Conservation (phyloP, 2,329 filamentous ascomycete species). For the Coniochaeta hoffmannii region DNA sequence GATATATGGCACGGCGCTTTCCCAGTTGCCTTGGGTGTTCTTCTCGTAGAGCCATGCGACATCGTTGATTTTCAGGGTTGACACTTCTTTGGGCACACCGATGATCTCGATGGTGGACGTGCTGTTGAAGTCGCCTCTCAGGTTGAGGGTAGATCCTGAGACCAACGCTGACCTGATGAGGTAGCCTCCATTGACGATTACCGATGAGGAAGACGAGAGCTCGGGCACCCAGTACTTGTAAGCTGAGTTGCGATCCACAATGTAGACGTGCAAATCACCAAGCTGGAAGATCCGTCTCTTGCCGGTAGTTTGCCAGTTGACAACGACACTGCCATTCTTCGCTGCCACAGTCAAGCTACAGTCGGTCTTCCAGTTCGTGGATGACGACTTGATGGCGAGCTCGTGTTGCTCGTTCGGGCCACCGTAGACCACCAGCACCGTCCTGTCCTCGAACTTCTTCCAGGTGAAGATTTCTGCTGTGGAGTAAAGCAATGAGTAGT, state of each 20-base stretch:
- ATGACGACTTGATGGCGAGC: constrained; percentile 35
- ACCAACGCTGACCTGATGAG: constrained; percentile 54
- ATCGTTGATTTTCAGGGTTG: constrained; percentile 35
- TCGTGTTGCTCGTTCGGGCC: constrained; percentile 57
- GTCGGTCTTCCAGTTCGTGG: constrained; percentile 5
- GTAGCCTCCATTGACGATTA: constrained; percentile 59
- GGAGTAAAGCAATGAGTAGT: constrained; percentile 55
- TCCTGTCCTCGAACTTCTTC: constrained; percentile 54
- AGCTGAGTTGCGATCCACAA: constrained; percentile 55
- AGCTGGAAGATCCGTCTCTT: constrained; percentile 23
- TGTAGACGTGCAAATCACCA: constrained; percentile 33
- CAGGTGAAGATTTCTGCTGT: constrained; percentile 65
- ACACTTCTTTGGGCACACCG: constrained; percentile 44
- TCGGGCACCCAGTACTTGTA: constrained; percentile 65
- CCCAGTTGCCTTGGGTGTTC: constrained; percentile 37
- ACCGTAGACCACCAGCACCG: constrained; percentile 57
- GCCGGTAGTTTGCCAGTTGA: constrained; percentile 24
- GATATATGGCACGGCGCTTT: constrained; percentile 36
- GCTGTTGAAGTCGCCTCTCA: constrained; percentile 66
- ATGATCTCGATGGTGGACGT: constrained; percentile 64
- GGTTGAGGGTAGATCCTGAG: constrained; percentile 45
- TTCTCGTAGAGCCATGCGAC: constrained; percentile 26
- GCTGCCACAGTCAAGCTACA: constrained; percentile 16
- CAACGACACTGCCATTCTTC: constrained; percentile 11
- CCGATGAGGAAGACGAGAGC: constrained; percentile 32